Conservation (phyloP, 176 grass and related monocot genomes). For the Oryza brachyantha region DNA sequence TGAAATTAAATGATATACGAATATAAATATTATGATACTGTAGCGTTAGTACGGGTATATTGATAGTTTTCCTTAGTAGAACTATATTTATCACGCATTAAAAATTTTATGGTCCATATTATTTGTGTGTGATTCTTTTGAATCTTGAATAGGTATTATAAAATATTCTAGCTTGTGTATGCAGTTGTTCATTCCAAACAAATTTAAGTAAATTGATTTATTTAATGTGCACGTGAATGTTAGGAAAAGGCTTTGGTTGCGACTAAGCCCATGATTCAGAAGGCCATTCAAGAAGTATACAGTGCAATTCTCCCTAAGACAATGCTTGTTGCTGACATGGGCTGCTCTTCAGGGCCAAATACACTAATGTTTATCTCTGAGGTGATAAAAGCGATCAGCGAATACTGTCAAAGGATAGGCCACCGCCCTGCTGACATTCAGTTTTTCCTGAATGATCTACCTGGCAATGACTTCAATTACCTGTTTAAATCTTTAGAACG, state of each 20-base stretch:
- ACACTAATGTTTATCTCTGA: constrained; percentile 26
- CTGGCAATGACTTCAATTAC: background rate
- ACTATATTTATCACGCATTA: no score
- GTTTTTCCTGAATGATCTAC: constrained; percentile 74
- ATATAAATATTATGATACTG: no score
- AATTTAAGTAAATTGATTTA: background rate
- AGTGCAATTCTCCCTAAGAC: background rate
- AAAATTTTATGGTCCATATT: no score
- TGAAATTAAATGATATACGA: no score
- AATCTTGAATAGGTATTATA: no score
- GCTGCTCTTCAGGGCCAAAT: constrained; percentile 52
- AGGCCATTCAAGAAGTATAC: constrained; percentile 21
- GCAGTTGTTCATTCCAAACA: background rate
- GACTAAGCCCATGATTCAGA: constrained; percentile 20
- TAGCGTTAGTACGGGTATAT: no score
- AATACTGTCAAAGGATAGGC: background rate
- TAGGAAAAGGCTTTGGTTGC: constrained; percentile 42
- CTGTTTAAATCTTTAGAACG: constrained; percentile 31
- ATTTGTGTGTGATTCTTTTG: no score
- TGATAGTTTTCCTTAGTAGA: no score
- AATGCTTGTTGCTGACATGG: constrained; percentile 44
- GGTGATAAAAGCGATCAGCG: constrained; percentile 7
- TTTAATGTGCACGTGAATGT: background rate
- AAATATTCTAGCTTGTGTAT: no score
- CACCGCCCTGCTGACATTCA: constrained; percentile 28